These are phyloP conservation scores for Boletus sensibilis DNA, from an alignment of 768 basidiomycete species.

Conservation along the genomic window DNA sequence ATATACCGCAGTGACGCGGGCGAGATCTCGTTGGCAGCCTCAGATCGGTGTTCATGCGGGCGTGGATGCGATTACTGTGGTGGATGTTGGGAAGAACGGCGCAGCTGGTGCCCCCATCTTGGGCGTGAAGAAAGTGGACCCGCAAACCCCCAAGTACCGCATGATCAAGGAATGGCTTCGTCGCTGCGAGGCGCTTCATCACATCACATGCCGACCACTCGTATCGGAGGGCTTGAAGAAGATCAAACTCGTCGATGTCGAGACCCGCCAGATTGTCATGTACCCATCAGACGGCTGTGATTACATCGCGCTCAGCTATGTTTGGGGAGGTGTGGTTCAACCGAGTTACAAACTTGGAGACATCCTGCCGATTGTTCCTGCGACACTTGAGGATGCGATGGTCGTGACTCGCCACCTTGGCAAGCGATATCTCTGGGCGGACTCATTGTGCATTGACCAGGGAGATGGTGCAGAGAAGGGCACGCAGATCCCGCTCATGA, in stretches of 20 bases:
- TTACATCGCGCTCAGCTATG: neutral
- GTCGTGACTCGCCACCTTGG: neutral
- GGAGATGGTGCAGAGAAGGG: neutral
- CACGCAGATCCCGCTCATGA: neutral
- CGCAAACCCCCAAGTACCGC: neutral
- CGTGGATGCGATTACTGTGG: neutral
- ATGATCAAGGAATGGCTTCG: neutral
- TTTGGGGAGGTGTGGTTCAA: neutral
- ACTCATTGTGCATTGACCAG: neutral
- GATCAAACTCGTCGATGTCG: neutral
- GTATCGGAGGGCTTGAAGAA: neutral
- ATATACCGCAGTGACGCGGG: slow-evolving; percentile 1
- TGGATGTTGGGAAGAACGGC: neutral
- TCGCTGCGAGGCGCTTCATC: neutral
- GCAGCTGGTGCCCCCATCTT: neutral
- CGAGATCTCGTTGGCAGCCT: slow-evolving; percentile 1
- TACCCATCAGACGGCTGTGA: neutral
- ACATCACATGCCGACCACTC: neutral
- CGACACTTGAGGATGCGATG: neutral
- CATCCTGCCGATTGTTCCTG: neutral
- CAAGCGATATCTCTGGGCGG: neutral
- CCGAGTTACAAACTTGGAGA: neutral
- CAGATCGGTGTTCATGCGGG: neutral
- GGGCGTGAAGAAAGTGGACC: neutral
- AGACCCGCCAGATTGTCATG: neutral